A percentile compares a stretch with the other conserved stretches of the same genome.
Conservation (phyloP, 2,329 filamentous ascomycete genomes). For the Neocatenulostroma microsporum region DNA sequence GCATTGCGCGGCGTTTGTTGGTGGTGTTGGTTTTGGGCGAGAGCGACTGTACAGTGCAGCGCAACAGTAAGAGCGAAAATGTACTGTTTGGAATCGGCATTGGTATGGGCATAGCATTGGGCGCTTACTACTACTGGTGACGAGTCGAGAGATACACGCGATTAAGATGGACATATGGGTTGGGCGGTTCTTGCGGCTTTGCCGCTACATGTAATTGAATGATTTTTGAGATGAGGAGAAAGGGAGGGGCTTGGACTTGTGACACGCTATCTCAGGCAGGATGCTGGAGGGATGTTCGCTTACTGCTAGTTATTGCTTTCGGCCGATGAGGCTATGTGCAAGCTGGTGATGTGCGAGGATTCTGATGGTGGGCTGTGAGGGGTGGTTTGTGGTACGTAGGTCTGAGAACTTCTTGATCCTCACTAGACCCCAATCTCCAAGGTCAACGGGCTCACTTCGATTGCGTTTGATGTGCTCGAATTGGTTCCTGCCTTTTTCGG, state of each 20-base stretch:
- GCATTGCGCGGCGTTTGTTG: constrained; percentile 6
- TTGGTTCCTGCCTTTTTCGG: too few relatives aligned
- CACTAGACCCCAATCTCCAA: background rate
- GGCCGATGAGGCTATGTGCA: constrained; percentile 3
- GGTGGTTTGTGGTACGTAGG: too few relatives aligned
- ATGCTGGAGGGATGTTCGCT: background rate
- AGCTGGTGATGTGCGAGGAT: constrained; percentile 4
- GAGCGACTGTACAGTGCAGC: too few relatives aligned
- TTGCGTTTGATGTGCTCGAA: too few relatives aligned
- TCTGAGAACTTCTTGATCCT: too few relatives aligned
- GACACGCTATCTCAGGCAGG: background rate
- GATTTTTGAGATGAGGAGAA: background rate
- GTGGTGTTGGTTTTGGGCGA: background rate
- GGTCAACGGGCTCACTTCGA: too few relatives aligned
- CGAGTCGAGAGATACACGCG: background rate
- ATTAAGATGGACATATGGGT: constrained; percentile 1
- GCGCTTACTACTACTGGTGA: background rate
- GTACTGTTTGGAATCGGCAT: background rate
- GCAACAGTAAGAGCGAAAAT: too few relatives aligned
- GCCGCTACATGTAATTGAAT: background rate
- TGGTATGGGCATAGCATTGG: background rate
- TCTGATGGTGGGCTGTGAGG: too few relatives aligned
- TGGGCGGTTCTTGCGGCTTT: background rate
- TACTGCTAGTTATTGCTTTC: constrained; percentile 3
- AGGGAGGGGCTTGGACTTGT: background rate